A percentile compares a stretch with the other conserved stretches of the same genome.
phyloP scores from a whole-genome alignment of 176 grass and related monocot species.

The Poa annua region DNA sequence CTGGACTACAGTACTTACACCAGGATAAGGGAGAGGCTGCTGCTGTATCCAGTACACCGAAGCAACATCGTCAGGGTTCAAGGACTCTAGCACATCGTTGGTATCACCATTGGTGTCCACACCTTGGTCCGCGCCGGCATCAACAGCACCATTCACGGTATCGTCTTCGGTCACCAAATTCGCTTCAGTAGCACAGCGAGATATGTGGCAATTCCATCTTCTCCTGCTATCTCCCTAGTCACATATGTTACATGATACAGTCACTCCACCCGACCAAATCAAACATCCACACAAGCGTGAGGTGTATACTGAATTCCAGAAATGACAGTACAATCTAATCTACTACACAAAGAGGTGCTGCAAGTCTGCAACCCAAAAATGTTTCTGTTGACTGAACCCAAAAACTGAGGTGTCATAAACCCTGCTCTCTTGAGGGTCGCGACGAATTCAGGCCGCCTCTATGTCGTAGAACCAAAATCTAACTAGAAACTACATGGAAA shows the following conservation, averaged over 20 bases:
- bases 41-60: slow-evolving; percentile 52
- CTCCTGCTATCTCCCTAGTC: not conserved
- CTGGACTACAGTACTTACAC: slow-evolving; percentile 15
- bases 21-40: slow-evolving; percentile 66
- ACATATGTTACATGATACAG: not conserved
- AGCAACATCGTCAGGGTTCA: slow-evolving; percentile 12
- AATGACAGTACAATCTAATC: not conserved
- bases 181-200: slow-evolving; percentile 21
- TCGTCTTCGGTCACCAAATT: slow-evolving; percentile 35
- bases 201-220: not conserved
- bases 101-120: not conserved
- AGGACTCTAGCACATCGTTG: slow-evolving; percentile 1
- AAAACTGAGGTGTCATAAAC: not conserved
- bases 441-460: not conserved
- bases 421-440: not conserved
- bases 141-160: not conserved
- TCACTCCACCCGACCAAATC: not conserved
- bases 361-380: not conserved
- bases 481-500: not conserved
- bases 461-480: not conserved
- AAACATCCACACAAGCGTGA: not conserved
- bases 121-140: not conserved
- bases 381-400: not conserved
- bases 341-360: not conserved
- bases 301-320: not conserved